phyloP scores from a whole-genome alignment of 1,284 basidiomycete species.

The Ustilago cynodontis region DNA sequence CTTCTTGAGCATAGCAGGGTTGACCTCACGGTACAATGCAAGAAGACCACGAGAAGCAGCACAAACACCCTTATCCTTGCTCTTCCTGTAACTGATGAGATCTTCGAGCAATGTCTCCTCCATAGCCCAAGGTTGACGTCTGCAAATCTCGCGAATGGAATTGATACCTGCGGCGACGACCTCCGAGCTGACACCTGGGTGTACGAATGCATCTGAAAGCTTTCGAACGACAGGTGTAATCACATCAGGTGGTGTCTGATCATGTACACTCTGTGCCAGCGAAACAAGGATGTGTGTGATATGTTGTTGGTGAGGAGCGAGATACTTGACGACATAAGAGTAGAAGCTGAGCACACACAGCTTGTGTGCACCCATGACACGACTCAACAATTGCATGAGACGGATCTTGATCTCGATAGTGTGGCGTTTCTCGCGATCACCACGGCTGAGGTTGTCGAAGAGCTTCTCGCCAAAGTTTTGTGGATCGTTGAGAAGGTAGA shows the following conservation, averaged over 20 bases:
- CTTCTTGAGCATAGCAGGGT: conserved; percentile 90
- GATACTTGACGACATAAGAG: conserved; percentile 92
- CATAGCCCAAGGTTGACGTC: conserved; percentile 94
- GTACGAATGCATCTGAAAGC: conserved; percentile 94
- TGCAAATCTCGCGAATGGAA: conserved; percentile 90
- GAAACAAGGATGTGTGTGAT: conserved; percentile 94
- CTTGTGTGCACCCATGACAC: conserved; percentile 93
- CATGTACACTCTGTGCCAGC: conserved; percentile 94
- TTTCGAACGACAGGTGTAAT: conserved; percentile 90
- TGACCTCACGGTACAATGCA: conserved; percentile 94
- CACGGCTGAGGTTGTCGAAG: conserved; percentile 84
- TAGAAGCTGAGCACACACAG: conserved; percentile 96
- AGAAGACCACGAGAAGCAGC: conserved; percentile 88
- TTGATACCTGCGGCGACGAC: conserved; percentile 97
- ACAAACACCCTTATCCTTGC: conserved; percentile 91
- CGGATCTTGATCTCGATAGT: conserved; percentile 96
- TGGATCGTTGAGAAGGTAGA: conserved; percentile 93
- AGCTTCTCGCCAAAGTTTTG: conserved; percentile 96
- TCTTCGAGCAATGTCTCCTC: conserved; percentile 92
- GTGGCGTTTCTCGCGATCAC: conserved; percentile 80
- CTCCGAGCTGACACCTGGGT: conserved; percentile 94
- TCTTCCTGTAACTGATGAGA: conserved; percentile 93
- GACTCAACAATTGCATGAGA: conserved; percentile 95
- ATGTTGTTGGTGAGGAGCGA: conserved; percentile 90
- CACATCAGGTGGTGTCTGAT: conserved; percentile 92